Percentiles rank a stretch among this genome's conserved stretches.
Conservation (phyloP, 108 stramenopile genomes). For the Cyclostephanos tholiformis region DNA sequence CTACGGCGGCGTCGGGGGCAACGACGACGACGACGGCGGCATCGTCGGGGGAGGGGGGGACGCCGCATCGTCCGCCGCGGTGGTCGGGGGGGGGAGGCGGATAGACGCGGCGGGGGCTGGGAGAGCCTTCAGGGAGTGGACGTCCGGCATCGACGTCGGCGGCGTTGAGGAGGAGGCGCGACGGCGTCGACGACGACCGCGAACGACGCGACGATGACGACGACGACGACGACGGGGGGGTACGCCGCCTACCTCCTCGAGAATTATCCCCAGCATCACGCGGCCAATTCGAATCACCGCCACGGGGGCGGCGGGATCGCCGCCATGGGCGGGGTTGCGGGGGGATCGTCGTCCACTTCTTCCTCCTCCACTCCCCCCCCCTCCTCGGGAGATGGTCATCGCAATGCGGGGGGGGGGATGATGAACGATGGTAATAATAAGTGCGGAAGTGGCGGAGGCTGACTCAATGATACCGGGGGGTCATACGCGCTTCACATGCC, state of each 20-base stretch:
- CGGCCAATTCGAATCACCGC: too few relatives aligned
- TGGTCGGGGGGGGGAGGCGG: background rate
- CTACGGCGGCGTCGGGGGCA: background rate
- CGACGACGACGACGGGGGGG: too few relatives aligned
- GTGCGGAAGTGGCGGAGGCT: background rate
- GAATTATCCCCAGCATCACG: background rate
- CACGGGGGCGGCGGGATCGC: too few relatives aligned
- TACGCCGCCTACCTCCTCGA: slow-evolving; percentile 1
- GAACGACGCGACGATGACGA: slow-evolving; percentile 1
- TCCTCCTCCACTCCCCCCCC: background rate
- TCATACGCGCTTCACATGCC: background rate
- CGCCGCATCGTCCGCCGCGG: background rate
- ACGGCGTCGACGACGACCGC: background rate
- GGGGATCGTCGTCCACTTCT: background rate
- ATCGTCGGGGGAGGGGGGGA: background rate
- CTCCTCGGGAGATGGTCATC: too few relatives aligned
- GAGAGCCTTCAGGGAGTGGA: background rate
- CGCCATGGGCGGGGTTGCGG: too few relatives aligned
- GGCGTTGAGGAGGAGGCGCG: background rate
- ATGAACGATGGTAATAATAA: too few relatives aligned
- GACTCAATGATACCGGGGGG: background rate
- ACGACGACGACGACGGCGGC: background rate
- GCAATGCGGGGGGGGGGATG: too few relatives aligned
- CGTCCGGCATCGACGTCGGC: background rate
- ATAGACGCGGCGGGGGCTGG: background rate